Percentiles rank a stretch among this genome's conserved stretches.
Evolutionary conservation across 371 early-diverging fungal genomes (phyloP).

Genomic region (Circinella minor): DNA sequence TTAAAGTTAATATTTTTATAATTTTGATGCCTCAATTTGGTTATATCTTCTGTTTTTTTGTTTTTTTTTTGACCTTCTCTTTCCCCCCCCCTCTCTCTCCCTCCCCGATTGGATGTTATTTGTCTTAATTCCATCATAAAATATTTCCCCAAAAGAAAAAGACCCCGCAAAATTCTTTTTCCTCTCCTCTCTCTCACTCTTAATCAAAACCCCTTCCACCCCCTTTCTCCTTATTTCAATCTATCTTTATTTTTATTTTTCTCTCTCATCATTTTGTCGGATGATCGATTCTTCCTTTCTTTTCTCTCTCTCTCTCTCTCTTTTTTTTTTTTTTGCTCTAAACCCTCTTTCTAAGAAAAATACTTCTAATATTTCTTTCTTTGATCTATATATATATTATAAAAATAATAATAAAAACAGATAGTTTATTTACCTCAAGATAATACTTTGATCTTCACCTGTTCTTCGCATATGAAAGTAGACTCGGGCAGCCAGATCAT

Average conservation of each 20-base stretch:
- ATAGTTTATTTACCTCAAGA: constrained; percentile 45
- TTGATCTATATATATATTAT: not conserved
- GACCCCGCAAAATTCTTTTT: not conserved
- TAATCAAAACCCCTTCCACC: not conserved
- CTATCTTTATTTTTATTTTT: not conserved
- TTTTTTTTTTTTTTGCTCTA: too few relatives aligned
- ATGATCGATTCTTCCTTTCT: not conserved
- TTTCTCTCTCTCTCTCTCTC: too few relatives aligned
- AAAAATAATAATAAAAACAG: too few relatives aligned
- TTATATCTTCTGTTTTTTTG: too few relatives aligned
- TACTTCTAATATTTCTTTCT: too few relatives aligned
- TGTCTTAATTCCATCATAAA: too few relatives aligned
- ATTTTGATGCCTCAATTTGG: not conserved
- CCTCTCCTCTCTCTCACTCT: not conserved
- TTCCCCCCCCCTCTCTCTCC: too few relatives aligned
- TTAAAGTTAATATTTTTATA: too few relatives aligned
- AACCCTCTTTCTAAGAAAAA: not conserved
- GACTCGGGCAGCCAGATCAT: constrained; percentile 65
- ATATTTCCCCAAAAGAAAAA: too few relatives aligned
- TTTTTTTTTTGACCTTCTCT: too few relatives aligned
- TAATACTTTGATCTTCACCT: constrained; percentile 82
- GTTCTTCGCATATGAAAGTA: constrained; percentile 84
- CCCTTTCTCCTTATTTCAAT: not conserved
- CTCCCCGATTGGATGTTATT: too few relatives aligned
- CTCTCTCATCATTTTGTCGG: not conserved